Percentiles rank a stretch among this genome's conserved stretches.
These are phyloP conservation scores for Xylariaceae sp. DNA, from an alignment of 2,329 filamentous ascomycete genomes.

Conservation along the genomic window DNA sequence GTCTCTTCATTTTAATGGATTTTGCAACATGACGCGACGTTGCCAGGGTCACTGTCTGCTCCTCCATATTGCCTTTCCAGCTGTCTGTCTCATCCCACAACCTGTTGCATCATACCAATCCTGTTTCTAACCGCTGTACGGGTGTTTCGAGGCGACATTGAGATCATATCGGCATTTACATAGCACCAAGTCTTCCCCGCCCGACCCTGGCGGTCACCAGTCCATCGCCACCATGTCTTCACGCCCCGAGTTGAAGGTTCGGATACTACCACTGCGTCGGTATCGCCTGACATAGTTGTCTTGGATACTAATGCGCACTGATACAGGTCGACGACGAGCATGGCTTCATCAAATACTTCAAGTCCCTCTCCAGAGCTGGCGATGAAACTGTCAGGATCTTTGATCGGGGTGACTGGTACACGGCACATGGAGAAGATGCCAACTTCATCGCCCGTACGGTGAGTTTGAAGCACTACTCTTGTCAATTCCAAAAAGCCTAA, in stretches of 20 bases:
- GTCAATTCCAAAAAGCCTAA: background rate
- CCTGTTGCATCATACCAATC: background rate
- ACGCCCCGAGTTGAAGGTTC: slow-evolving; percentile 52
- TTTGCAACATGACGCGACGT: slow-evolving; percentile 22
- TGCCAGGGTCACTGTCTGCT: slow-evolving; percentile 2
- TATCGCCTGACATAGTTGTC: background rate
- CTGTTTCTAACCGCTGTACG: no score
- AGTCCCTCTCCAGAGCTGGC: slow-evolving; percentile 70
- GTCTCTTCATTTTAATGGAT: slow-evolving; percentile 30
- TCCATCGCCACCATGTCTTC: slow-evolving; percentile 44
- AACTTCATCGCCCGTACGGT: slow-evolving; percentile 78
- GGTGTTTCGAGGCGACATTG: no score
- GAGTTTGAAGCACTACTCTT: slow-evolving; percentile 24
- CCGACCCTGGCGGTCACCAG: background rate
- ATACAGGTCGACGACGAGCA: slow-evolving; percentile 90
- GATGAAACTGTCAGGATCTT: slow-evolving; percentile 84
- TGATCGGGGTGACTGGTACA: slow-evolving; percentile 92
- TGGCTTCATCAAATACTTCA: slow-evolving; percentile 96
- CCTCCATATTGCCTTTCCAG: background rate
- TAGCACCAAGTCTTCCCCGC: no score
- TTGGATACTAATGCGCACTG: background rate
- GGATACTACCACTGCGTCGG: background rate
- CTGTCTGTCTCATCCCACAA: no score
- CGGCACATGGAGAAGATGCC: slow-evolving; percentile 84
- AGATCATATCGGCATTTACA: no score